Percentiles rank a stretch among this genome's conserved stretches.
Evolutionary conservation across 2,329 filamentous ascomycete genomes (phyloP).

Genomic region (Dactylonectria estremocensis): DNA sequence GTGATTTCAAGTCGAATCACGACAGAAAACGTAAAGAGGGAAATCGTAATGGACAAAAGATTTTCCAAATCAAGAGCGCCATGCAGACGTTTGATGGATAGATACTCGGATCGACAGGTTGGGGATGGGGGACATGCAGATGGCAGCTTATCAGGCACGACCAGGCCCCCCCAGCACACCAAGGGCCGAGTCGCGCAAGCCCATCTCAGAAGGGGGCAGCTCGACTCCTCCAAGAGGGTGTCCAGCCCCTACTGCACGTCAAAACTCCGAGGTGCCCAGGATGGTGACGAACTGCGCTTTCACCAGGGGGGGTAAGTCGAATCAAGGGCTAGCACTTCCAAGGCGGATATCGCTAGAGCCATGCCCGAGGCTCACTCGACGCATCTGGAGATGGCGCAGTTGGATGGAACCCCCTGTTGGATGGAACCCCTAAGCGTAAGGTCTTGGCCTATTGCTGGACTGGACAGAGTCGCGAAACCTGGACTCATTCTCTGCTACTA

Average conservation of each 20-base stretch:
- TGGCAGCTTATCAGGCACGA: constrained; percentile 18
- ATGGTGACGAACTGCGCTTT: constrained; percentile 12
- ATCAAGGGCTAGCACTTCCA: background rate
- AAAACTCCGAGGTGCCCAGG: constrained; percentile 13
- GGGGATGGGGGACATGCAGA: constrained; percentile 3
- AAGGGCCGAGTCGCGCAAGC: background rate
- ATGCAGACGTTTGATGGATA: constrained; percentile 15
- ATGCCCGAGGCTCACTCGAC: background rate
- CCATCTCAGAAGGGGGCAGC: background rate
- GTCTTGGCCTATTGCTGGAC: background rate
- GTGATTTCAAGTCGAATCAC: background rate
- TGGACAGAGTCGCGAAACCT: too few species aligned
- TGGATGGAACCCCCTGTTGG: background rate
- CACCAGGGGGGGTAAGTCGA: constrained; percentile 2
- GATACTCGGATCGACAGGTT: background rate
- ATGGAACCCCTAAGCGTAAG: background rate
- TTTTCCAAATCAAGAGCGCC: background rate
- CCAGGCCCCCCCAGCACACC: constrained; percentile 18
- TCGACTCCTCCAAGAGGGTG: background rate
- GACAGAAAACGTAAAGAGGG: background rate
- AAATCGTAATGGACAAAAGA: background rate
- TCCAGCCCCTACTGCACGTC: constrained; percentile 7
- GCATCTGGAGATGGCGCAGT: background rate
- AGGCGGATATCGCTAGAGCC: background rate
- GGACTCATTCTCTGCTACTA: too few species aligned